Percentiles rank a stretch among this genome's conserved stretches.
Evolutionary conservation across 352 stramenopile species (phyloP).

Genomic region (Pythium coloratum): DNA sequence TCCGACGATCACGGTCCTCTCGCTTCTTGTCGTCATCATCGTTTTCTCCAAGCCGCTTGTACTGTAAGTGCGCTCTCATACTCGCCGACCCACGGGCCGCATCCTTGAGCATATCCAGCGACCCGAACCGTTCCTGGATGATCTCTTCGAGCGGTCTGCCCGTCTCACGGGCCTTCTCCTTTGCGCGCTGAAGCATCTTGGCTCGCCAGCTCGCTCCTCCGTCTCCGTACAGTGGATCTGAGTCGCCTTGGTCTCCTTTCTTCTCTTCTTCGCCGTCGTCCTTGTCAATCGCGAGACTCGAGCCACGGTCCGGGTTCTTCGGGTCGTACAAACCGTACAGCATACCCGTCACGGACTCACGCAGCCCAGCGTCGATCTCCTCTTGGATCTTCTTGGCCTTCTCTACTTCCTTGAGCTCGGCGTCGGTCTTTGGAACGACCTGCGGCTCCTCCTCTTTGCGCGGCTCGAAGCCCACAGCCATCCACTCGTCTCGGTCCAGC

Average conservation of each 20-base stretch:
- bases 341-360: conserved; percentile 78
- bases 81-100: conserved; percentile 46
- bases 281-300: conserved; percentile 23
- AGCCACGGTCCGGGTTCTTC: conserved; percentile 58
- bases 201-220: conserved; percentile 78
- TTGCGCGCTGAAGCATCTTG: conserved; percentile 80
- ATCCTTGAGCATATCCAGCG: conserved; percentile 56
- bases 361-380: conserved; percentile 72
- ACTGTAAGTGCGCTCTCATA: conserved; percentile 63
- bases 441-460: conserved; percentile 20
- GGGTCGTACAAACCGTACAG: conserved; percentile 81
- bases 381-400: conserved; percentile 65
- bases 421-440: conserved; percentile 38
- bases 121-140: conserved; percentile 57
- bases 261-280: conserved; percentile 19
- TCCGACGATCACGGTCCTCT: conserved; percentile 16
- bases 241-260: conserved; percentile 16
- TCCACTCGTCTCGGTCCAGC: conserved; percentile 75
- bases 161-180: conserved; percentile 55
- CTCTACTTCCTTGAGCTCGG: conserved; percentile 42
- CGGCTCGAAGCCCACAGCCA: conserved; percentile 73
- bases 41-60: conserved; percentile 49
- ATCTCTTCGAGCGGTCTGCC: conserved; percentile 60
- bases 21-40: conserved; percentile 22
- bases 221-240: conserved; percentile 54